Percentiles rank a stretch among this genome's conserved stretches.
phyloP scores from a whole-genome alignment of 306 rosid genomes.

The Corylus avellana region DNA sequence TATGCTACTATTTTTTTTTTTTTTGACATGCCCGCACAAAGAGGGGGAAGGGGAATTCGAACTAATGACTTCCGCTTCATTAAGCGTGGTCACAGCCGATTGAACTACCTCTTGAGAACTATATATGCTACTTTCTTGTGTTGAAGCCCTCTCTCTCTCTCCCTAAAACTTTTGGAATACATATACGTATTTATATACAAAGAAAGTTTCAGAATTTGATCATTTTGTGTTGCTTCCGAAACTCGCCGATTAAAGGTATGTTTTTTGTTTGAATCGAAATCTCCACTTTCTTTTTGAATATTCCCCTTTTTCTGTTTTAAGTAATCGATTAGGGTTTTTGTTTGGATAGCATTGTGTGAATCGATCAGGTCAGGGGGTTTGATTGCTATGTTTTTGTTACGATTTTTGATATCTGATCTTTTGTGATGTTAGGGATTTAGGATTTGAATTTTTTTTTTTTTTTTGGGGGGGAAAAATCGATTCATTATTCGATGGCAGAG shows the following conservation, averaged over 20 bases:
- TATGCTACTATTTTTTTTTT: no score
- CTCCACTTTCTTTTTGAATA: background rate
- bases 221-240: background rate
- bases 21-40: no score
- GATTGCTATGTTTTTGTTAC: background rate
- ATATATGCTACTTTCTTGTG: no score
- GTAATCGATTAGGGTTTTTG: conserved; percentile 11
- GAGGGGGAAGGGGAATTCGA: no score
- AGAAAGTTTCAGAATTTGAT: background rate
- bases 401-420: background rate
- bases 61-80: no score
- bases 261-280: background rate
- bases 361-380: background rate
- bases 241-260: conserved; percentile 15
- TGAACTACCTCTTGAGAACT: no score
- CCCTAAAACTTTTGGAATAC: background rate
- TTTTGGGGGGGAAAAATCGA: no score
- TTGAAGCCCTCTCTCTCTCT: background rate
- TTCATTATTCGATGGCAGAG: background rate
- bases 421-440: background rate
- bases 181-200: background rate
- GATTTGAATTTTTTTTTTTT: background rate
- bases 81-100: no score
- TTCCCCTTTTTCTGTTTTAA: background rate
- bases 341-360: background rate